These are phyloP conservation scores for Colletotrichum liaoningense DNA, from an alignment of 2,329 filamentous ascomycete genomes.

Conservation along the genomic window DNA sequence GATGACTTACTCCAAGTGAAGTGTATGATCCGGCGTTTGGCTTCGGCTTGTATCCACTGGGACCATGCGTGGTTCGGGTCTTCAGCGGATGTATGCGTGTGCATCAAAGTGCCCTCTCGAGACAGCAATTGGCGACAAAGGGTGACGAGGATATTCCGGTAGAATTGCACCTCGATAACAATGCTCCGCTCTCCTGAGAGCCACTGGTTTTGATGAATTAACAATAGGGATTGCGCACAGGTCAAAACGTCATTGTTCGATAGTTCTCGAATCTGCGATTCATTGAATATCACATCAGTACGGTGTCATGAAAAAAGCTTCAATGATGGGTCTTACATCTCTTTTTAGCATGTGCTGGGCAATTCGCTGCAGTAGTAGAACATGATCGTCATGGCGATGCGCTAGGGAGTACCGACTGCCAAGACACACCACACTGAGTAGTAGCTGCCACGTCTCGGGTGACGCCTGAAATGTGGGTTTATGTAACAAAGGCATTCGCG, in stretches of 20 bases:
- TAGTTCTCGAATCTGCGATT: neutral
- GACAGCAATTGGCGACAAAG: neutral
- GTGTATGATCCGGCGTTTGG: neutral
- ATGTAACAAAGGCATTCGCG: neutral
- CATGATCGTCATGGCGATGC: neutral
- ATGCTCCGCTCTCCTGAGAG: neutral
- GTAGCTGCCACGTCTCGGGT: neutral
- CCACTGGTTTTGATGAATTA: neutral
- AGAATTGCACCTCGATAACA: neutral
- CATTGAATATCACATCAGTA: neutral
- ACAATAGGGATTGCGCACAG: neutral
- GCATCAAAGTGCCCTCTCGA: neutral
- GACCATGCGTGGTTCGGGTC: neutral
- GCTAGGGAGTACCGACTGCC: neutral
- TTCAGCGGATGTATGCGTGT: neutral
- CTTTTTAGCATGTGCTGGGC: neutral
- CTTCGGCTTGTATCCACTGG: neutral
- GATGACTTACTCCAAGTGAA: neutral
- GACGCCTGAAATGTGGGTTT: neutral
- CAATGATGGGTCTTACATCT: neutral
- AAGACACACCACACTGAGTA: neutral
- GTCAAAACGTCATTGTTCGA: neutral
- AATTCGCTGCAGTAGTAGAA: neutral
- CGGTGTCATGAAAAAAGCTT: neutral
- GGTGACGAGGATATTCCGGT: neutral